Conservation (phyloP, 2,329 filamentous ascomycete species). For the Aureobasidium namibiae region DNA sequence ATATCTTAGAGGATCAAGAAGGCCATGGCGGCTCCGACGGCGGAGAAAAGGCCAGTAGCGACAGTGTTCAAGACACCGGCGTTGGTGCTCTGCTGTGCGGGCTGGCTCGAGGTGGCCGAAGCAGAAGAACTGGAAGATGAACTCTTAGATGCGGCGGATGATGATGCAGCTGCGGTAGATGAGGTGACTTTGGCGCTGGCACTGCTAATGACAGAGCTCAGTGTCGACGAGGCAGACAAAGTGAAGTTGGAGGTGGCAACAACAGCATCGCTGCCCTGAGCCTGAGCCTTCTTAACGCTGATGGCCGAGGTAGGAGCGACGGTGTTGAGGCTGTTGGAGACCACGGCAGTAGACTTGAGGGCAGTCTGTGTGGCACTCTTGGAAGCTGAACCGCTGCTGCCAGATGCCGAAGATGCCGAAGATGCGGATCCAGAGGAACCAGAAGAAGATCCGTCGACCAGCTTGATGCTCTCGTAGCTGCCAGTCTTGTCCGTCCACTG, state of each 20-base stretch:
- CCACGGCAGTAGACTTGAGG: constrained; percentile 1
- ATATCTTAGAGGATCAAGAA: constrained; percentile 1
- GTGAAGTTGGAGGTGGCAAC: neutral
- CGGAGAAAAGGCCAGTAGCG: neutral
- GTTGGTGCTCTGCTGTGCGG: neutral
- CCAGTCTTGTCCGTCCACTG: constrained; percentile 42
- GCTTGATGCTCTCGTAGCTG: constrained; percentile 40
- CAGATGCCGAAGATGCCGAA: neutral
- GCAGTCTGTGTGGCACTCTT: neutral
- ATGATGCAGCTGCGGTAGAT: neutral
- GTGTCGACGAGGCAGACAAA: neutral
- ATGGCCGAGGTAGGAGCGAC: constrained; percentile 1
- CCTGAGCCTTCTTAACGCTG: constrained; percentile 7
- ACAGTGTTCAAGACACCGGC: neutral
- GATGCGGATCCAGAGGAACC: neutral
- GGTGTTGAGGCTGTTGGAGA: neutral
- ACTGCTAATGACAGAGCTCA: neutral
- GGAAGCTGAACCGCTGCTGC: neutral
- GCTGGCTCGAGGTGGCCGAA: neutral
- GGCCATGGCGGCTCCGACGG: neutral
- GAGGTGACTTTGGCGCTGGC: neutral
- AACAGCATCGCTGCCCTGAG: neutral
- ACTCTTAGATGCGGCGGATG: neutral
- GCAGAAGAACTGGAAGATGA: neutral
- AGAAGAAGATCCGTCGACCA: constrained; percentile 15